A percentile compares a stretch with the other conserved stretches of the same genome.
Conservation (phyloP, 495 filamentous ascomycete genomes). For the Daldinia bambusicola region DNA sequence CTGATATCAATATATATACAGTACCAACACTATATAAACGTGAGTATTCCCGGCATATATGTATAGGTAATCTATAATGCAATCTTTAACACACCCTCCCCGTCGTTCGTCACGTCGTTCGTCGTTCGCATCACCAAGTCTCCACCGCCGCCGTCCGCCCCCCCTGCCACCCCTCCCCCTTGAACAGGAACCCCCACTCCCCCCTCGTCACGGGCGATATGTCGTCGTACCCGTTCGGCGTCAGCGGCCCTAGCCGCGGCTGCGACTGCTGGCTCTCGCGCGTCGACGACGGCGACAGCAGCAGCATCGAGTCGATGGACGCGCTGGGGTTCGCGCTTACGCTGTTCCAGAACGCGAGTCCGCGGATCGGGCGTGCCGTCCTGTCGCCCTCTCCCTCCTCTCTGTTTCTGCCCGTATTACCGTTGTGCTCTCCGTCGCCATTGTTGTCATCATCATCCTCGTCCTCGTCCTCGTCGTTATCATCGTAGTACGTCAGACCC, state of each 20-base stretch:
- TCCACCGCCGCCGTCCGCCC: conserved; percentile 53
- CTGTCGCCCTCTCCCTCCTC: conserved; percentile 44
- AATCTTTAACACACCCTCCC: no score
- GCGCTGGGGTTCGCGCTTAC: conserved; percentile 2
- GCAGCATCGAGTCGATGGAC: conserved; percentile 52
- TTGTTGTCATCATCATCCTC: not conserved
- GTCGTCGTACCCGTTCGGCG: conserved; percentile 65
- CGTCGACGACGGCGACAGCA: conserved; percentile 38
- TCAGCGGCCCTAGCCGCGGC: conserved; percentile 52
- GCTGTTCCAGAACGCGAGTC: conserved; percentile 38
- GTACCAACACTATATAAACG: not conserved
- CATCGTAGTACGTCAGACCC: not conserved
- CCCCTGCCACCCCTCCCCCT: conserved; percentile 54
- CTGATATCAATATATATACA: not conserved
- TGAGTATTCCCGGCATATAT: no score
- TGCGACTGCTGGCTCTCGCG: conserved; percentile 32
- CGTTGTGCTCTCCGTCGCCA: not conserved
- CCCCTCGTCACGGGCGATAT: conserved; percentile 64
- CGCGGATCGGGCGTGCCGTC: conserved; percentile 52
- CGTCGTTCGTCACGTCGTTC: no score
- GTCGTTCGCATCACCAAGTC: conserved; percentile 41
- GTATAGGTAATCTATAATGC: no score
- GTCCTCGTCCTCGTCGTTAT: not conserved
- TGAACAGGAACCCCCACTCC: conserved; percentile 65
- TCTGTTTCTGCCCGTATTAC: no score